These are phyloP conservation scores for Lichtheimia ornata DNA, from an alignment of 371 early-diverging fungal genomes.

Conservation along the genomic window DNA sequence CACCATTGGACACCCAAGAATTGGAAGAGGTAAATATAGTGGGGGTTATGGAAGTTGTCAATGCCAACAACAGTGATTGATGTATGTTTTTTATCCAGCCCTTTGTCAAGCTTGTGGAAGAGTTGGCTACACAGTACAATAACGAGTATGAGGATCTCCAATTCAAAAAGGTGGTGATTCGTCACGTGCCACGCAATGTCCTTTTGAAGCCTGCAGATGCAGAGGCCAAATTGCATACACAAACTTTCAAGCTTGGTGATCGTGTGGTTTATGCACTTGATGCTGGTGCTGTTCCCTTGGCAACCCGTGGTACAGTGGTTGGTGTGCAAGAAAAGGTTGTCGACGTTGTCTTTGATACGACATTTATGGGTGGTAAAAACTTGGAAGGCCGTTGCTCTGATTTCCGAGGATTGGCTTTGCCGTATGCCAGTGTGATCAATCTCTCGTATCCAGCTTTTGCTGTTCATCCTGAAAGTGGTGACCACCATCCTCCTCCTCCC, in stretches of 20 bases:
- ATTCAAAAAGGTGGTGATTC: slow-evolving; percentile 57
- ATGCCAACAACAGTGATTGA: no score
- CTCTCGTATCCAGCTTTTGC: slow-evolving; percentile 40
- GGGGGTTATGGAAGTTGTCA: no score
- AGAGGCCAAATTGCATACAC: slow-evolving; percentile 66
- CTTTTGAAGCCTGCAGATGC: slow-evolving; percentile 83
- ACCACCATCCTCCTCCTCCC: background rate
- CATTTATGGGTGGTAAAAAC: slow-evolving; percentile 79
- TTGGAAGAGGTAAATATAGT: slow-evolving; percentile 55
- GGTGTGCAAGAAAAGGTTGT: slow-evolving; percentile 71
- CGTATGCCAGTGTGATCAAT: slow-evolving; percentile 61
- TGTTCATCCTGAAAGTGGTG: slow-evolving; percentile 5
- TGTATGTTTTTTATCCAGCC: slow-evolving; percentile 10
- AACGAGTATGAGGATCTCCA: slow-evolving; percentile 40
- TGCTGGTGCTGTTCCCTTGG: slow-evolving; percentile 79
- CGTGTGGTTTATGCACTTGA: slow-evolving; percentile 82
- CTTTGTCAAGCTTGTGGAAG: slow-evolving; percentile 58
- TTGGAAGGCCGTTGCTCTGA: slow-evolving; percentile 77
- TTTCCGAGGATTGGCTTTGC: slow-evolving; percentile 69
- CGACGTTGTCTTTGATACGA: slow-evolving; percentile 86
- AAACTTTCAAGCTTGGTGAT: slow-evolving; percentile 86
- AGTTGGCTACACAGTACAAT: slow-evolving; percentile 38
- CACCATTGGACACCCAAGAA: slow-evolving; percentile 67
- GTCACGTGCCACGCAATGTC: slow-evolving; percentile 65
- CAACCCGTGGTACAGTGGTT: slow-evolving; percentile 82